Percentiles rank a stretch among this genome's conserved stretches.
These are phyloP conservation scores for Quercus lobata DNA, from an alignment of 331 rosid genomes.

Conservation along the genomic window DNA sequence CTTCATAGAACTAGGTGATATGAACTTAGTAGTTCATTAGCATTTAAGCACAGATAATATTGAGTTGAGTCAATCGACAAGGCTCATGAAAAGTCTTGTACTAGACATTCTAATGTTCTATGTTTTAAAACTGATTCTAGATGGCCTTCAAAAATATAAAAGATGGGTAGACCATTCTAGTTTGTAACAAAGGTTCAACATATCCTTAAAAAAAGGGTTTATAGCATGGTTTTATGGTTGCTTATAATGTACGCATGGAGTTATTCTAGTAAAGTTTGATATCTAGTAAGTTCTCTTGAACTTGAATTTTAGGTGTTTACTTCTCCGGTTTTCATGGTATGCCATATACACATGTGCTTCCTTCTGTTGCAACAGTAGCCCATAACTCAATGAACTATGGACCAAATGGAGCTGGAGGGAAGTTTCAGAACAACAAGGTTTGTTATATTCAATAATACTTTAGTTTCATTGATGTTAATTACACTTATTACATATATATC, in stretches of 20 bases:
- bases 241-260: conserved; percentile 9
- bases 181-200: too few species aligned
- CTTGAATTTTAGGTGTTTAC: conserved; percentile 53
- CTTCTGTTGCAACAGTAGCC: conserved; percentile 73
- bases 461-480: conserved; percentile 8
- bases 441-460: conserved; percentile 18
- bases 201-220: background rate
- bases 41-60: background rate
- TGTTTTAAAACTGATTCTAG: background rate
- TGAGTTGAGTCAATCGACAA: background rate
- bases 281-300: conserved; percentile 26
- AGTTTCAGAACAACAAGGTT: conserved; percentile 85
- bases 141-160: background rate
- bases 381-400: conserved; percentile 60
- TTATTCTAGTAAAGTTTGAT: conserved; percentile 30
- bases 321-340: conserved; percentile 64
- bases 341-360: conserved; percentile 60
- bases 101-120: background rate
- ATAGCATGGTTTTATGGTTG: background rate
- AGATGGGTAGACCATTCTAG: background rate
- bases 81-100: background rate
- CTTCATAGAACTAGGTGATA: background rate
- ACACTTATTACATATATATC: background rate
- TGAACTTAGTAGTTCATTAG: background rate
- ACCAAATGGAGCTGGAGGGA: conserved; percentile 72